Evolutionary conservation across 139 green algal species (phyloP), one percentile per base, ranked within the genome.

Genomic region (Picochlorum sp.): DNA sequence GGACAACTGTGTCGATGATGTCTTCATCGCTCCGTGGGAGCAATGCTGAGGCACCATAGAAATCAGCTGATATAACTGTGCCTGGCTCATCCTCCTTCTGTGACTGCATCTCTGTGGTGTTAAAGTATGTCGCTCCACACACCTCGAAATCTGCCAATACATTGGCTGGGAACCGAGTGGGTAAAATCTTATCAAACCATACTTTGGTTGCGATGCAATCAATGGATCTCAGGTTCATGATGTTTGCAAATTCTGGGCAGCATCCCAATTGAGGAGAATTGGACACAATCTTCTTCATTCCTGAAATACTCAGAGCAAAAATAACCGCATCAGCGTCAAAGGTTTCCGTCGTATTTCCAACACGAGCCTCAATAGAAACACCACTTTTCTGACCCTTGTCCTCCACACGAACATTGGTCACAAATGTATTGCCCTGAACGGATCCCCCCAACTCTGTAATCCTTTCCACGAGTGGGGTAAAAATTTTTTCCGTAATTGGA

Each of bases 61-160:
- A 94, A 73, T 94, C 88, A 1, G 81, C 78, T 4, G 83, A 80
- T 58, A 96, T 86, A 15, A 96, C 89, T n/a, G 73, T 79, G n/a
- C 84, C 86, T 4, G 77, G 50, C 10, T 75, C 77, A 60, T 81
- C 60, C 20, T 69, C 62, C 76, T 92, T 95, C 81, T 96, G 86
- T 62, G 94, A 89, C 71, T 94, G 87, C 45, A 95, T 71, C 41
- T 88, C 72, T 45, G 86, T 89, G 3, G 94, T 80, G 68, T 94
- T 84, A 81, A 95, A 96, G 68, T 82, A 95, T 16, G 89, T 96
- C 21, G 75, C 76, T n/a, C 88, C 89, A 16, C 79, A 71, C 18
- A 76, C 44, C 60, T 92, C 85, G 69, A 94, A 95, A 30, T 83
- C 83, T 0, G 77, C 70, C 49, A 93, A 74, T 26, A 94, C 86